Percentiles rank a stretch among this genome's conserved stretches.
These are phyloP conservation scores for Pythium sukuiense DNA, from an alignment of 352 stramenopile species.

Conservation along the genomic window DNA sequence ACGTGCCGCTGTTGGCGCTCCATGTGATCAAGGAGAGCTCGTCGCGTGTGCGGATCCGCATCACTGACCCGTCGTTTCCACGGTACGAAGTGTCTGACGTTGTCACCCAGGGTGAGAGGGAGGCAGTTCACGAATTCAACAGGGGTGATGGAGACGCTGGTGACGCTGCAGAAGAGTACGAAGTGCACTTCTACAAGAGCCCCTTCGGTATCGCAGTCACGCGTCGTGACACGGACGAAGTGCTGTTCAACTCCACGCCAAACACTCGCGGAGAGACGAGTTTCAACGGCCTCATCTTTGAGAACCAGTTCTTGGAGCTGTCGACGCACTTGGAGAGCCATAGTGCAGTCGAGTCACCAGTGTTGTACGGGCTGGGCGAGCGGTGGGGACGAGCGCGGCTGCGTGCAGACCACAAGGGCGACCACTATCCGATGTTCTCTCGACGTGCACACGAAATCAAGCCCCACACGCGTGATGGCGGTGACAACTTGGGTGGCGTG, in stretches of 20 bases:
- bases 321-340: slow-evolving; percentile 58
- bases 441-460: slow-evolving; percentile 10
- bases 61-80: slow-evolving; percentile 73
- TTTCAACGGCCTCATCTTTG: slow-evolving; percentile 75
- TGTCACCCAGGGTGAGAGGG: background rate
- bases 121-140: slow-evolving; percentile 2
- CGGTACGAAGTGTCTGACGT: slow-evolving; percentile 67
- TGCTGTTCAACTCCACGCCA: slow-evolving; percentile 87
- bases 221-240: slow-evolving; percentile 46
- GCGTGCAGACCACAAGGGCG: slow-evolving; percentile 40
- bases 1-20: slow-evolving; percentile 61
- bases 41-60: slow-evolving; percentile 64
- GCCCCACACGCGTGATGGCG: slow-evolving; percentile 34
- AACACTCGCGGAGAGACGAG: slow-evolving; percentile 32
- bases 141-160: background rate
- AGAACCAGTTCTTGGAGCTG: slow-evolving; percentile 88
- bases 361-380: slow-evolving; percentile 80
- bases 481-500: slow-evolving; percentile 78
- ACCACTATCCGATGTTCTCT: slow-evolving; percentile 73
- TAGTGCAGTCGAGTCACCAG: slow-evolving; percentile 21
- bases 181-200: slow-evolving; percentile 59
- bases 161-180: slow-evolving; percentile 26
- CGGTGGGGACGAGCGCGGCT: slow-evolving; percentile 46
- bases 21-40: slow-evolving; percentile 56
- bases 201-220: slow-evolving; percentile 79